Evolutionary conservation across 2,329 filamentous ascomycete genomes (phyloP), one percentile per base, ranked within the genome.

Genomic region (Xylaria sp.): DNA sequence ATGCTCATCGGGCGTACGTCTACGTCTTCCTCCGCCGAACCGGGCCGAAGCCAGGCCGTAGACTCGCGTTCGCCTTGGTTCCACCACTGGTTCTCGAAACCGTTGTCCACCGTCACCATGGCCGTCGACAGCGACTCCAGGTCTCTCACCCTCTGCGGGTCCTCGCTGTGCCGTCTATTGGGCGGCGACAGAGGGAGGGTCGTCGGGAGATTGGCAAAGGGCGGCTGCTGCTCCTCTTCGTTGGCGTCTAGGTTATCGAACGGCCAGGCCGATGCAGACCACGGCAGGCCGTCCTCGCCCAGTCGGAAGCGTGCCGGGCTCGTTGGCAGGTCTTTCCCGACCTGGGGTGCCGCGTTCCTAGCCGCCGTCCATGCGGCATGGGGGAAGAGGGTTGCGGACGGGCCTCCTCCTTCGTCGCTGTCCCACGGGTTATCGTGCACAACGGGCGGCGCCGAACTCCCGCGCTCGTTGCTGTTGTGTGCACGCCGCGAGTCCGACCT

Each of bases 41-140:
- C 71, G 12, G 69, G 56, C 0, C 75, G 72, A 34, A 69, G 64
- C 59, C 73, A 69, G 18, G 70, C 67, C 25, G 72, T 76, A 1
- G 76, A 70, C 58, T 79, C 77, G 1, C 81, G 77, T 9, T 69
- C 67, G 0, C 85, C 86, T 69, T 85, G 84, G 72, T 87, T 83
- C 86, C 86, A 88, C 85, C 86, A 87, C 76, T 88, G 85, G 69
- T 85, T 83, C 78, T 88, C 86, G 71, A 88, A 88, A 2, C 86
- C 86, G 72, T 87, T 88, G 73, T 88, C 86, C 2, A 88, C 83
- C 2, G 86, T 88, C 79, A 88, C 83, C 81, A 88, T 83, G 46
- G 86, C 86, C 3, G 82, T 82, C 10, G 85, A 86, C 3, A 88
- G 78, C 0, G 83, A 81, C 64, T 84, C 84, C 2, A 87, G 82